Conservation (phyloP, 352 stramenopile genomes). For the Phytophthora constricta region DNA sequence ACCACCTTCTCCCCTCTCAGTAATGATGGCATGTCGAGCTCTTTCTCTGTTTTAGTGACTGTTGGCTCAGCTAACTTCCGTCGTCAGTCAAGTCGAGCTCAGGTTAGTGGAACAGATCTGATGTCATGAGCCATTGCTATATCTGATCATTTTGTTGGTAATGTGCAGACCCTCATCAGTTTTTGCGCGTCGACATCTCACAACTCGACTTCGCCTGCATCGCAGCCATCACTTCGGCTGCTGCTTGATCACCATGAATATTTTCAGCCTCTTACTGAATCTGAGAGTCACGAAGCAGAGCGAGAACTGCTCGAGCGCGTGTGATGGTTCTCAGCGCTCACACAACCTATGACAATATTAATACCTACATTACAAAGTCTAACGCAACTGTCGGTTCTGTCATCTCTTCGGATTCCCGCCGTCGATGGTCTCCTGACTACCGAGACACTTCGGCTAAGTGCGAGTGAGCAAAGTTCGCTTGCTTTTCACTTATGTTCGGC, state of each 20-base stretch:
- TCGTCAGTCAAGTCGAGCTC: conserved; percentile 15
- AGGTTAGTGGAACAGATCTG: conserved; percentile 3
- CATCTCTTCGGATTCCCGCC: too few species aligned
- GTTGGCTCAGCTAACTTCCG: conserved; percentile 24
- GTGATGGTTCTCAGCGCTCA: background rate
- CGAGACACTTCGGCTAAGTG: too few species aligned
- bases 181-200: background rate
- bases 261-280: conserved; percentile 23
- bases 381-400: too few species aligned
- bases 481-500: too few species aligned
- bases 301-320: conserved; percentile 15
- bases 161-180: conserved; percentile 12
- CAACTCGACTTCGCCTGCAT: background rate
- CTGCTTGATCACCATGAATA: conserved; percentile 28
- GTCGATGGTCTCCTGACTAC: too few species aligned
- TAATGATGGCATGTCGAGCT: background rate
- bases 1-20: conserved; percentile 5
- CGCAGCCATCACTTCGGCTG: background rate
- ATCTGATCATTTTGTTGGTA: background rate
- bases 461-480: too few species aligned
- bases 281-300: conserved; percentile 19
- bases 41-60: conserved; percentile 12
- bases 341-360: background rate
- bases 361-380: too few species aligned
- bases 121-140: background rate